Conservation (phyloP, 352 stramenopile species). For the Phytophthora vignae region DNA sequence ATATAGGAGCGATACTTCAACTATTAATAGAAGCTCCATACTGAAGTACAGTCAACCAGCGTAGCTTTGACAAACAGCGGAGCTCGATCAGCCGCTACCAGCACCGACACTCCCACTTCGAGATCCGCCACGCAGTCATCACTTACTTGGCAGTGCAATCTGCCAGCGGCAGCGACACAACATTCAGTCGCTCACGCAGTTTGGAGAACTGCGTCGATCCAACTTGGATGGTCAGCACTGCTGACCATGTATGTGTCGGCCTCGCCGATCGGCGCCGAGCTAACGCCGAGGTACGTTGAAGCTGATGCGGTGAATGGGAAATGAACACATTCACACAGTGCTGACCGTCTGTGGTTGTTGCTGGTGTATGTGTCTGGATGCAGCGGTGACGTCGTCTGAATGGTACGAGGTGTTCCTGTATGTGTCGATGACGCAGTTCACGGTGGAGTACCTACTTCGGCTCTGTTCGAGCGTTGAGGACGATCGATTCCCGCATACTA, state of each 20-base stretch:
- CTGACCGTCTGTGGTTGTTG: conserved; percentile 2
- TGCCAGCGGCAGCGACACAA: conserved; percentile 7
- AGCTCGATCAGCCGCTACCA: too few relatives aligned
- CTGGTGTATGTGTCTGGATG: neutral
- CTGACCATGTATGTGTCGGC: conserved; percentile 74
- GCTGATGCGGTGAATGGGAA: neutral
- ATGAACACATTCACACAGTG: neutral
- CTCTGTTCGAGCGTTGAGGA: conserved; percentile 89
- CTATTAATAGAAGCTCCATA: too few relatives aligned
- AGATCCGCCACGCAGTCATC: neutral
- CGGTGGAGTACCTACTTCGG: conserved; percentile 75
- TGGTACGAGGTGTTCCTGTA: conserved; percentile 87
- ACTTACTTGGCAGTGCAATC: neutral
- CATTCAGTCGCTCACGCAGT: conserved; percentile 6
- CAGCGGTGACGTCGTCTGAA: conserved; percentile 45
- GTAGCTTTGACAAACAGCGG: too few relatives aligned
- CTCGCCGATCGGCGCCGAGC: conserved; percentile 14
- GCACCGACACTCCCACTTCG: neutral
- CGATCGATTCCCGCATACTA: conserved; percentile 56
- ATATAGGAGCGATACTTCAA: too few relatives aligned
- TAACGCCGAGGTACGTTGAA: conserved; percentile 29
- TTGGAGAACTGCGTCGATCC: conserved; percentile 12
- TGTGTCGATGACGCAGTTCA: conserved; percentile 78
- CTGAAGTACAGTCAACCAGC: too few relatives aligned
- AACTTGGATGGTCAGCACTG: too few relatives aligned